Conservation (phyloP, 2,329 filamentous ascomycete genomes). For the Nemania sp. region DNA sequence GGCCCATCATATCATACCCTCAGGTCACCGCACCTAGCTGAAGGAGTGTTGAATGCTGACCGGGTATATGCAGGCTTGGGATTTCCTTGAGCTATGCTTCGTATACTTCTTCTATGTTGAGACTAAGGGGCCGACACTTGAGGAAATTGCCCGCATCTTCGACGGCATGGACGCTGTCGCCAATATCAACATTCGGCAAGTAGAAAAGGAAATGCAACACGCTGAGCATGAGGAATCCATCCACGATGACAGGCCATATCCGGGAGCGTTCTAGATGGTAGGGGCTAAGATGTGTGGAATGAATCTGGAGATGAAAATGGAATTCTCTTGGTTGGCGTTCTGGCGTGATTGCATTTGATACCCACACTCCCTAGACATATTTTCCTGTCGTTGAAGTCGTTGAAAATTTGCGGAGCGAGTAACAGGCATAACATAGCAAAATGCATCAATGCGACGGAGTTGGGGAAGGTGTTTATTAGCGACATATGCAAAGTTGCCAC, state of each 20-base stretch:
- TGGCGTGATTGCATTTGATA: slow-evolving; percentile 34
- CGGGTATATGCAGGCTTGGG: slow-evolving; percentile 61
- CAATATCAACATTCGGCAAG: slow-evolving; percentile 65
- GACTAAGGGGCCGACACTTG: slow-evolving; percentile 77
- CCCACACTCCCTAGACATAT: slow-evolving; percentile 35
- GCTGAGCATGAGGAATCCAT: slow-evolving; percentile 46
- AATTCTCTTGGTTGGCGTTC: slow-evolving; percentile 14
- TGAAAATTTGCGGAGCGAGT: not conserved
- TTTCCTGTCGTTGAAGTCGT: slow-evolving; percentile 4
- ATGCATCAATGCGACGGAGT: slow-evolving; percentile 29
- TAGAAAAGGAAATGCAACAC: slow-evolving; percentile 65
- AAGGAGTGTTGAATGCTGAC: slow-evolving; percentile 19
- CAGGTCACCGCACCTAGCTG: not conserved
- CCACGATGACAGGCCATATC: slow-evolving; percentile 35
- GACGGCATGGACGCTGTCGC: slow-evolving; percentile 72
- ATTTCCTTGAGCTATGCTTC: slow-evolving; percentile 69
- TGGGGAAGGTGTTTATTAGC: slow-evolving; percentile 2
- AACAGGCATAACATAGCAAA: slow-evolving; percentile 7
- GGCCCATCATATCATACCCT: not conserved
- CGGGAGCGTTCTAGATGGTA: slow-evolving; percentile 36
- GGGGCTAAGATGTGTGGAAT: not conserved
- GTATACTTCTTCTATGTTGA: slow-evolving; percentile 77
- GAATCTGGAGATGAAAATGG: not conserved
- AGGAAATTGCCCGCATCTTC: slow-evolving; percentile 78
- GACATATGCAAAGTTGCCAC: slow-evolving; percentile 21